Percentiles rank a stretch among this genome's conserved stretches.
Evolutionary conservation across 2,329 filamentous ascomycete genomes (phyloP).

Genomic region (Beauveria rudraprayagi): DNA sequence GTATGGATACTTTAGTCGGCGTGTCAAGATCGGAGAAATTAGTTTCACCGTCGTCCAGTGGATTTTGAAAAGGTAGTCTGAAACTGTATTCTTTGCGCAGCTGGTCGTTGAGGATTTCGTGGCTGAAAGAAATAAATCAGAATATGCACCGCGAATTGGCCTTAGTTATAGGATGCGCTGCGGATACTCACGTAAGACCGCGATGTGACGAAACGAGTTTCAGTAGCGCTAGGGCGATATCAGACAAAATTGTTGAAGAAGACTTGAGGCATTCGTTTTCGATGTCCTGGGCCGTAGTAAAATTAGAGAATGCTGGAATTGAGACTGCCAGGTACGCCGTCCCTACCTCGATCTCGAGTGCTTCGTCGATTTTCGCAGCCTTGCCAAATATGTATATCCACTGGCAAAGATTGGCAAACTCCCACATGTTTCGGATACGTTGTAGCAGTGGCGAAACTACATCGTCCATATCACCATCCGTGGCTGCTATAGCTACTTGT

Average conservation of each 20-base stretch:
- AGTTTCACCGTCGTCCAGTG: conserved; percentile 71
- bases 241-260: conserved; percentile 62
- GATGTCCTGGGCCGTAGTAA: conserved; percentile 53
- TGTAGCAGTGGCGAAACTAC: conserved; percentile 40
- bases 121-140: conserved; percentile 39
- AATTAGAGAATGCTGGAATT: background rate
- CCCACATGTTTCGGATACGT: conserved; percentile 82
- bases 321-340: background rate
- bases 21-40: conserved; percentile 77
- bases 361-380: conserved; percentile 80
- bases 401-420: conserved; percentile 89
- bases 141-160: background rate
- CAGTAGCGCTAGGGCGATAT: conserved; percentile 78
- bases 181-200: conserved; percentile 67
- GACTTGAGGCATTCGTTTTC: conserved; percentile 83
- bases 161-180: too few relatives aligned
- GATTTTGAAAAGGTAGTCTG: conserved; percentile 73
- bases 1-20: conserved; percentile 59
- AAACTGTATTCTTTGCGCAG: conserved; percentile 77
- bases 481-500: background rate
- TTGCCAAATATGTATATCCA: conserved; percentile 89
- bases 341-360: conserved; percentile 79
- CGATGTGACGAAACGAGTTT: conserved; percentile 93
- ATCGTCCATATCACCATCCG: background rate
- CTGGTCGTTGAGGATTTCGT: conserved; percentile 88